Evolutionary conservation across 2,329 filamentous ascomycete genomes (phyloP).

Genomic region (Colletotrichum tanaceti): DNA sequence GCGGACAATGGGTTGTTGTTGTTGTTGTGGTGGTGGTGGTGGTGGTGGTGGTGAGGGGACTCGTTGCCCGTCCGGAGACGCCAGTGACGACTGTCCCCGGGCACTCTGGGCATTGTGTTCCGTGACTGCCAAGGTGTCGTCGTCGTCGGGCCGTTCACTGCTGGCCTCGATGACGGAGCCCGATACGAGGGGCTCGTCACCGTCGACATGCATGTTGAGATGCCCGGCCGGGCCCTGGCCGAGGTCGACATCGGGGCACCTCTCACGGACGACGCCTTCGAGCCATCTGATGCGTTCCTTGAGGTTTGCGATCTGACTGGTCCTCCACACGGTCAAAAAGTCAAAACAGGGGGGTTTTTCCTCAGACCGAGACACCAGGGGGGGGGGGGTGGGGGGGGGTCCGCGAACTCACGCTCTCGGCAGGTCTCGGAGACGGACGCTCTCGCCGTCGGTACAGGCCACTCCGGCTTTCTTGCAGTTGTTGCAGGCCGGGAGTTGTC

Average conservation of each 20-base stretch:
- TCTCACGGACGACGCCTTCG: constrained; percentile 56
- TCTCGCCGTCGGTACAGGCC: constrained; percentile 58
- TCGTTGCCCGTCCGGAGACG: constrained; percentile 22
- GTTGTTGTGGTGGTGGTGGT: too few relatives aligned
- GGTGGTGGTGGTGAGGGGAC: too few relatives aligned
- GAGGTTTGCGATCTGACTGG: constrained; percentile 48
- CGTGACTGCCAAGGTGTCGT: constrained; percentile 30
- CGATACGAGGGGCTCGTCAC: constrained; percentile 4
- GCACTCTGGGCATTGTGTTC: neutral
- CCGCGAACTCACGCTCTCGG: constrained; percentile 53
- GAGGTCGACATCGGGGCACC: constrained; percentile 57
- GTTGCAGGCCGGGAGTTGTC: constrained; percentile 55
- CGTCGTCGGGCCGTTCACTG: constrained; percentile 39
- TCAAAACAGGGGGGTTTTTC: too few relatives aligned
- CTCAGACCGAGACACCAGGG: too few relatives aligned
- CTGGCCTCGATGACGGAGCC: constrained; percentile 40
- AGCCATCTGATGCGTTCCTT: constrained; percentile 59
- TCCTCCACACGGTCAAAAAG: too few relatives aligned
- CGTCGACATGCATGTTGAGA: constrained; percentile 21
- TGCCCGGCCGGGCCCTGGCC: constrained; percentile 34
- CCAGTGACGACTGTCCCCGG: neutral
- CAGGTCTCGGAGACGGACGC: constrained; percentile 52
- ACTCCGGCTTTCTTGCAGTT: constrained; percentile 57
- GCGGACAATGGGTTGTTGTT: constrained; percentile 33
- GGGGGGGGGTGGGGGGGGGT: too few relatives aligned